Base-by-base conservation (phyloP, 2,329 filamentous ascomycete genomes). In the Rasamsonia emersonii region DNA sequence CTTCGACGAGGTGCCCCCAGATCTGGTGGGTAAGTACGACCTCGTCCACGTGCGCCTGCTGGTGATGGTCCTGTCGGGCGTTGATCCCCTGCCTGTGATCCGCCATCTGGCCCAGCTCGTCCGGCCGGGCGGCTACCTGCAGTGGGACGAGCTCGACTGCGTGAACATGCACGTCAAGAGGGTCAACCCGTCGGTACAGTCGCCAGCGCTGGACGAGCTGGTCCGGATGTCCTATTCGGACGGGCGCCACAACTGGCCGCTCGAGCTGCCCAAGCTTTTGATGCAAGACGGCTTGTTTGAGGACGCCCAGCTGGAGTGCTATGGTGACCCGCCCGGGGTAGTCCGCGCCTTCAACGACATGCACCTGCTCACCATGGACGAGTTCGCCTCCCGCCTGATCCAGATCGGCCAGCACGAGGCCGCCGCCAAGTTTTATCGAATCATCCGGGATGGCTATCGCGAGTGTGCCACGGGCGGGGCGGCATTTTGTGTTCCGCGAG, bases 61-160 rank as follows among this genome's bases (percentile, higher is more conserved):
- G 11, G 29, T 31, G 8, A 9, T 31, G 29, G 29, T 31, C 19
- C 14, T 46, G 13, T 35, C 40, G 5, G 26, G 31, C 9, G 31
- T 38, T 9, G 40, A 45, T 24, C 33, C 33, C 3, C 18, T 18
- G 15, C 33, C 40, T 6, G 42, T 44, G 5, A 30, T 50, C 14
- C 33, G 35, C 10, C 42, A 46, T 19, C 35, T 52, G 7, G 30
- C 38, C 5, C 33, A 36, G n/a, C 36, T 54, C 32, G 38, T 54
- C 25, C 47, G 47, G 20, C 49, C 46, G 1, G 49, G 49, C 7
- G 51, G 51, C 1, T 50, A 44, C 30, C 38, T 53, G 7, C 49
- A 53, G 35, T 53, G 51, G 50, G 49, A 53, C 24, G 49, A 51
- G 13, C 35, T 53, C 19, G 37, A 51, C 24, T 42, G 32, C 17